Evolutionary conservation across 164 flowering plant species (phyloP).

Genomic region (Chimonanthus praecox): DNA sequence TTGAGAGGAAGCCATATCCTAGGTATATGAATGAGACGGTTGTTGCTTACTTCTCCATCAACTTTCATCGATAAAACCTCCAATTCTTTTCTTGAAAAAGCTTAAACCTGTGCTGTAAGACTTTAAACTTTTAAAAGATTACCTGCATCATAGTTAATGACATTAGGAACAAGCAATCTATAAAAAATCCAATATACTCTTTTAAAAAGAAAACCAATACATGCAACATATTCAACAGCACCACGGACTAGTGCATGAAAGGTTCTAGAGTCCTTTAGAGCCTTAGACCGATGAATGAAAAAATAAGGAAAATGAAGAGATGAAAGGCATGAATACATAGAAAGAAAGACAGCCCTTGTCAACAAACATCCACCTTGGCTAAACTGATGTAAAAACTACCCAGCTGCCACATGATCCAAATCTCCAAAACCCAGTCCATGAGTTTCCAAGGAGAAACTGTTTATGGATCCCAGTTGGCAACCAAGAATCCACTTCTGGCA

Average conservation of each 20-base stretch:
- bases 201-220: not conserved
- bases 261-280: not conserved
- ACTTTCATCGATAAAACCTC: constrained; percentile 16
- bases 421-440: no score
- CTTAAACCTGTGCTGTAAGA: not conserved
- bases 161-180: not conserved
- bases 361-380: no score
- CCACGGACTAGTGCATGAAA: not conserved
- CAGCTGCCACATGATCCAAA: no score
- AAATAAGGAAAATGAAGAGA: not conserved
- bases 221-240: not conserved
- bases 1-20: constrained; percentile 19
- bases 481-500: no score
- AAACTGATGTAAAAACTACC: no score
- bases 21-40: constrained; percentile 20
- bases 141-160: not conserved
- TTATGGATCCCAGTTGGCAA: no score
- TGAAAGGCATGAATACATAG: no score
- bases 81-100: not conserved
- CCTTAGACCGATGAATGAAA: not conserved
- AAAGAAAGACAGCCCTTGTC: no score
- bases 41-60: constrained; percentile 17
- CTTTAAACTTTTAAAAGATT: not conserved
- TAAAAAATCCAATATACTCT: not conserved
- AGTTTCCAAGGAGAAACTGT: no score